Conservation (phyloP, 2,329 filamentous ascomycete species). For the Calonectria pauciramosa region DNA sequence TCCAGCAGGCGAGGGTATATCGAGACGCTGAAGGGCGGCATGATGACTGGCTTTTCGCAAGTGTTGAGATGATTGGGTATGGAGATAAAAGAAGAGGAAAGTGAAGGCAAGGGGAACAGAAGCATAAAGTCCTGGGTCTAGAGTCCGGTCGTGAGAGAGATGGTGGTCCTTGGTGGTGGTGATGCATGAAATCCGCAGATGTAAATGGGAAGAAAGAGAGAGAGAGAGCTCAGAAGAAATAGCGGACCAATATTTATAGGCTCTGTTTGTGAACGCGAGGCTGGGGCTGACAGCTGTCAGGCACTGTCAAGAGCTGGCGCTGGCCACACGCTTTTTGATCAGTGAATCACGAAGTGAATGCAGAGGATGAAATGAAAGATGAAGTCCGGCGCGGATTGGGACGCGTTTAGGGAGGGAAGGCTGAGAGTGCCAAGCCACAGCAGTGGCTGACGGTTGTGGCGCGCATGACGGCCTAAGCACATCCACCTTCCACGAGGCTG, state of each 20-base stretch:
- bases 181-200: not conserved
- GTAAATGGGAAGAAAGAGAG: not conserved
- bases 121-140: not conserved
- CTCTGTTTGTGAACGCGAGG: not conserved
- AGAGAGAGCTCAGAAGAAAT: too few relatives aligned
- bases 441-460: constrained; percentile 36
- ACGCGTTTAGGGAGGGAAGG: constrained; percentile 31
- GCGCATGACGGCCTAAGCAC: constrained; percentile 9
- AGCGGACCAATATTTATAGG: not conserved
- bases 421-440: constrained; percentile 32
- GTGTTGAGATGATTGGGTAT: not conserved
- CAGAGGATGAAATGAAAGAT: constrained; percentile 18
- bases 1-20: not conserved
- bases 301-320: not conserved
- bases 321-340: not conserved
- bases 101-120: not conserved
- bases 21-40: not conserved
- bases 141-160: not conserved
- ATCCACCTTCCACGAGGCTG: constrained; percentile 40
- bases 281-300: not conserved
- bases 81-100: not conserved
- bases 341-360: constrained; percentile 7
- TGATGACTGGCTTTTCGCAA: not conserved
- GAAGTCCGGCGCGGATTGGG: constrained; percentile 11
- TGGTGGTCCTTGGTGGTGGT: not conserved